Percentiles rank a stretch among this genome's conserved stretches.
phyloP scores from a whole-genome alignment of 768 basidiomycete species.

The Melanogaster broomeanus region DNA sequence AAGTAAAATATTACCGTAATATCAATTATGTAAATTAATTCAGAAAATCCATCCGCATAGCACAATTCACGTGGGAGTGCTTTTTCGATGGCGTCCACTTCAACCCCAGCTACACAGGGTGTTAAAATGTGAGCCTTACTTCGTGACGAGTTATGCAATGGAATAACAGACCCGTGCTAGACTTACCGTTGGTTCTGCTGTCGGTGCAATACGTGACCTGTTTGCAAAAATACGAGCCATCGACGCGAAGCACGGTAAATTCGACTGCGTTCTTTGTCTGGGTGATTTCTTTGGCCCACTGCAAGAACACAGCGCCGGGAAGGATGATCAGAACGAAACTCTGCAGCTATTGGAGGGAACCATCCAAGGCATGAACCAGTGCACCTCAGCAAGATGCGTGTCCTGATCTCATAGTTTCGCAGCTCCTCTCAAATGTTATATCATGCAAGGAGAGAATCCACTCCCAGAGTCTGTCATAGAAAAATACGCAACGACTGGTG shows the following conservation, averaged over 20 bases:
- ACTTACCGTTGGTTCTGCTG: constrained; percentile 79
- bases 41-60: not conserved
- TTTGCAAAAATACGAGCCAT: constrained; percentile 82
- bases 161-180: constrained; percentile 30
- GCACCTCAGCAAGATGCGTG: not conserved
- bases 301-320: constrained; percentile 31
- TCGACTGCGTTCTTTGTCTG: constrained; percentile 77
- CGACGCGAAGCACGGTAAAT: constrained; percentile 91
- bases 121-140: constrained; percentile 34
- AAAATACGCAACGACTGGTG: constrained; percentile 73
- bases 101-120: constrained; percentile 4
- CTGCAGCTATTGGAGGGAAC: constrained; percentile 63
- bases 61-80: constrained; percentile 8
- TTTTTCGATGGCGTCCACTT: constrained; percentile 25
- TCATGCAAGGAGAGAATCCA: constrained; percentile 83
- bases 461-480: constrained; percentile 74
- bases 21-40: too few species aligned
- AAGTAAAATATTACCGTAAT: too few species aligned
- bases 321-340: constrained; percentile 50
- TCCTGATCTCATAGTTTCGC: constrained; percentile 17
- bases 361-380: constrained; percentile 55
- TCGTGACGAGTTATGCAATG: not conserved
- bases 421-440: constrained; percentile 91
- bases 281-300: constrained; percentile 84
- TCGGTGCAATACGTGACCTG: constrained; percentile 72